Evolutionary conservation across 1,284 basidiomycete genomes (phyloP), one percentile per base, ranked within the genome.

Genomic region (Heterobasidion irregulare): DNA sequence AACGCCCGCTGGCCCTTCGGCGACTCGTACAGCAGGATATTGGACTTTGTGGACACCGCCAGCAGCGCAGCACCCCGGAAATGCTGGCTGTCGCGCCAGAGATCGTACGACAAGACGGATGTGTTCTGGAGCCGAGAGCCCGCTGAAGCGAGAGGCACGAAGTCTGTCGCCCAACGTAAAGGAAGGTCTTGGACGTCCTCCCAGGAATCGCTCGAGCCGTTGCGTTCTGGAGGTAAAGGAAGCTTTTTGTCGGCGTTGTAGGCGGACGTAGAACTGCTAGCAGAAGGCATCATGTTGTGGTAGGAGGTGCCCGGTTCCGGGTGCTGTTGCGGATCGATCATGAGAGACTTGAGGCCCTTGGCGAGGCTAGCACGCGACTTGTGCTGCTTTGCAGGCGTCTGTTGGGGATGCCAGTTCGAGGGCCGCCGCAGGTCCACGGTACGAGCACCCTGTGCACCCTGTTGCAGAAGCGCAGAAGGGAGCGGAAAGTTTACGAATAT

Each of bases 1-100:
- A 90, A 92, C 0, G 86, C 85, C n/a, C 89, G 75, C 68, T 92
- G 86, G 15, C 86, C 85, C 66, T 80, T 84, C 0, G 86, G 86
- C 0, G 88, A 84, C 66, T 92, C 87, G 61, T 89, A 92, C 13
- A 92, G 63, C 8, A 89, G 70, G 49, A 91, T 85, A 55, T 77
- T 83, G 45, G 71, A 76, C 64, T 87, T 89, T 1, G 86, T 86
- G 8, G 82, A 83, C n/a, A 92, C 77, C 0, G 88, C 89, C 18
- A 92, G 77, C 46, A 86, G 70, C 35, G 83, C 78, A 2, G 80
- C 79, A n/a, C 82, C 80, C 48, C 75, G 70, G 15, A 67, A 71
- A 45, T 70, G 71, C 52, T 64, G 73, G 2, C 80, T 79, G 41
- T 84, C 79, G 19, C 72, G 72, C 79, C 82, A 88, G 12, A 89